Evolutionary conservation across 371 early-diverging fungal genomes (phyloP).

Genomic region (Mortierella sp.): DNA sequence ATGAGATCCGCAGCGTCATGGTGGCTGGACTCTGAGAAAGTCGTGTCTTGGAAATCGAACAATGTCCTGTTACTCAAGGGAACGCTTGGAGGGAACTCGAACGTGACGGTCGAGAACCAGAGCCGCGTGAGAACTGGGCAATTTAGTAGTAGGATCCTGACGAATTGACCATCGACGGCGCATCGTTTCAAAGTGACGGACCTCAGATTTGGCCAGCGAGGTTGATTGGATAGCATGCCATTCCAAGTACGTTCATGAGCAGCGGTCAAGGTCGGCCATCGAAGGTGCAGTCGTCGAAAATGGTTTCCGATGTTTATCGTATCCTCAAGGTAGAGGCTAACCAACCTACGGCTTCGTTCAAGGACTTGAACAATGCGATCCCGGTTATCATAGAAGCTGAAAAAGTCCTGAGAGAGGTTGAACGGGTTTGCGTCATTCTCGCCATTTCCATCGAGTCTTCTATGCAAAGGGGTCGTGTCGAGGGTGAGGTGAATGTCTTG

Average conservation of each 20-base stretch:
- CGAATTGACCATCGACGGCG: neutral
- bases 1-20: no score
- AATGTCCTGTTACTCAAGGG: neutral
- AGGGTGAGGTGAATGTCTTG: slow-evolving; percentile 2
- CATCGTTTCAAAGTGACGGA: neutral
- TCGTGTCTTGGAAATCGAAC: neutral
- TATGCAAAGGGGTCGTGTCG: neutral
- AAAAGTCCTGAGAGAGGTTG: slow-evolving; percentile 1
- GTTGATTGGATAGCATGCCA: neutral
- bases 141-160: slow-evolving; percentile 7
- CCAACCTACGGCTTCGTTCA: slow-evolving; percentile 9
- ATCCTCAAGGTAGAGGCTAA: neutral
- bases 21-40: no score
- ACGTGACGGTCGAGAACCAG: neutral
- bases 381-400: neutral
- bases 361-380: slow-evolving; percentile 5
- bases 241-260: neutral
- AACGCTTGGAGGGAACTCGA: neutral
- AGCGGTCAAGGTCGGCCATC: neutral
- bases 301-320: neutral
- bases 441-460: no score
- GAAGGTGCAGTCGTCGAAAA: neutral
- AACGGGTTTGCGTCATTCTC: neutral
- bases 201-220: slow-evolving; percentile 7
- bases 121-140: neutral